Evolutionary conservation across 1,284 basidiomycete species (phyloP).

Genomic region (Entoloma clypeatum): DNA sequence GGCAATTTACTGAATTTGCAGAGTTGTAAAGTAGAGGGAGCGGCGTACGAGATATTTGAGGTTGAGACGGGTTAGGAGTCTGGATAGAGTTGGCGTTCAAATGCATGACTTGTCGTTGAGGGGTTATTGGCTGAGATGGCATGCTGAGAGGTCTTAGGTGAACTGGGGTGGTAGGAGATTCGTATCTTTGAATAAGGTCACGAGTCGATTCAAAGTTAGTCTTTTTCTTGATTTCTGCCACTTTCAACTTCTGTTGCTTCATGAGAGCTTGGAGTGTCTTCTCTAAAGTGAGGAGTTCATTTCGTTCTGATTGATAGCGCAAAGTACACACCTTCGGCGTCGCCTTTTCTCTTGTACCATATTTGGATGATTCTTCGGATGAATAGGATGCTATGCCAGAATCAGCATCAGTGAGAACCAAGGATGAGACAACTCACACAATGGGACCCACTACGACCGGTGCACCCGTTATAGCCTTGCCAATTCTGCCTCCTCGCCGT

Average conservation of each 20-base stretch:
- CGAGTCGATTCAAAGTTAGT: conserved; percentile 94
- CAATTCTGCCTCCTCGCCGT: conserved; percentile 34
- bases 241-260: conserved; percentile 78
- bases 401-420: conserved; percentile 10
- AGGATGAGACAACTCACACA: conserved; percentile 44
- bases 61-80: conserved; percentile 19
- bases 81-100: conserved; percentile 20
- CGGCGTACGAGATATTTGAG: conserved; percentile 25
- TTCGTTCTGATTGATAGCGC: background rate
- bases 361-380: conserved; percentile 80
- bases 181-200: conserved; percentile 87
- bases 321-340: conserved; percentile 70
- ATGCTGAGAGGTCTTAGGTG: conserved; percentile 18
- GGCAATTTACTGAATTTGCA: conserved; percentile 6
- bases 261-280: conserved; percentile 73
- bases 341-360: conserved; percentile 84
- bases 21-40: conserved; percentile 1
- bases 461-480: conserved; percentile 45
- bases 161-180: conserved; percentile 33
- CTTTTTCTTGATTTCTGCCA: conserved; percentile 97
- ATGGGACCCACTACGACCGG: conserved; percentile 75
- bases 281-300: conserved; percentile 45
- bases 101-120: conserved; percentile 23
- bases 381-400: conserved; percentile 65
- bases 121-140: conserved; percentile 24